These are phyloP conservation scores for Russula olivacea DNA, from an alignment of 768 basidiomycete genomes.

Conservation along the genomic window DNA sequence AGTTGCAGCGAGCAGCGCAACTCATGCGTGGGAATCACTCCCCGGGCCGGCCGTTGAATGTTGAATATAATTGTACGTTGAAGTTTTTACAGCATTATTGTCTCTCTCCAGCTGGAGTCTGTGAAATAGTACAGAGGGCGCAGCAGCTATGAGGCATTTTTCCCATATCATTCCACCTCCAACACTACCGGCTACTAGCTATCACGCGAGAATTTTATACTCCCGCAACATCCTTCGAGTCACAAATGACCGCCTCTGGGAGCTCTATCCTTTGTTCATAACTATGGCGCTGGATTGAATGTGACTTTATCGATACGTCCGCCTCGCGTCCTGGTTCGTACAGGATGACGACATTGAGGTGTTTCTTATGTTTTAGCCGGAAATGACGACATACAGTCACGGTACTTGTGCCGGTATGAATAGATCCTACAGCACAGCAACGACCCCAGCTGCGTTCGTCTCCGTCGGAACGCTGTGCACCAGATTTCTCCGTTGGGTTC, in stretches of 20 bases:
- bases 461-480: conserved; percentile 55
- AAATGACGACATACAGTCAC: not conserved
- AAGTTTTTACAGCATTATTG: no score
- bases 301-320: conserved; percentile 62
- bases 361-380: not conserved
- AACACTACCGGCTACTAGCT: not conserved
- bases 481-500: no score
- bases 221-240: conserved; percentile 45
- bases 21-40: not conserved
- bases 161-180: conserved; percentile 55
- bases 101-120: conserved; percentile 38
- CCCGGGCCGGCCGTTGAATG: not conserved
- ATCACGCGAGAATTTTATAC: conserved; percentile 37
- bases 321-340: conserved; percentile 65
- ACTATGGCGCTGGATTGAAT: conserved; percentile 78
- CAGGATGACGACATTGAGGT: conserved; percentile 71
- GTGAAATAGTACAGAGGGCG: conserved; percentile 67
- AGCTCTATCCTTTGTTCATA: conserved; percentile 84
- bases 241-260: conserved; percentile 64
- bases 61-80: no score
- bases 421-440: conserved; percentile 51
- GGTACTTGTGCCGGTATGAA: conserved; percentile 47
- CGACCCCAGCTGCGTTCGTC: conserved; percentile 40
- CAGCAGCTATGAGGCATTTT: conserved; percentile 78
- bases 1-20: not conserved